Evolutionary conservation across 805 yeast species (phyloP), one percentile per base, ranked within the genome.

Genomic region (Saccharomycopsis babjevae): DNA sequence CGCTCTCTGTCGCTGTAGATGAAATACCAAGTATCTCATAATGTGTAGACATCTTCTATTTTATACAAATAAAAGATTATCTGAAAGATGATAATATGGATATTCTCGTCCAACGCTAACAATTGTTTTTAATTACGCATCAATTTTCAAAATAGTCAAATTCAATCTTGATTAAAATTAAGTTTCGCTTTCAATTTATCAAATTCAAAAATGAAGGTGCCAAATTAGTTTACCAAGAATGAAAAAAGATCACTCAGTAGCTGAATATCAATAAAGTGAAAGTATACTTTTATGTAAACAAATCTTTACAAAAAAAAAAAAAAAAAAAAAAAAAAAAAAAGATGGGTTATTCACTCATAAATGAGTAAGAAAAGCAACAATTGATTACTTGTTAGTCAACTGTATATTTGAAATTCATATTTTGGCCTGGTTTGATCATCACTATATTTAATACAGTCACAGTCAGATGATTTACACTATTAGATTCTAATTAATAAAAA

Each of bases 21-120:
- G 61, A 59, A 0, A 85, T 76, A 1, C 73, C 79, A 11, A 87
- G 74, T 1, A 75, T 77, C 55, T 73, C 80, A 67, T 88, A 88
- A 0, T 90, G 91, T 38, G 46, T 34, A 36, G 42, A 30, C 39
- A 34, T 54, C 22, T 54, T 54, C 16, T 32, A 22, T 11, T 3
- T 28, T 32, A 28, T 54, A 18, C 13, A 16, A 36, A 30, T n/a
- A 32, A 20, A 16, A 20, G 10, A 50, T 22, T 20, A 32, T 36
- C 34, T 40, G 46, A 13, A 40, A n/a, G 3, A n/a, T n/a, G 22
- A 40, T 18, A n/a, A n/a, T 40, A 40, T n/a, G 46, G 46, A 5
- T 40, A 7, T 6, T 18, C 22, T 3, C 7, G 39, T 34, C 11
- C 39, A 34, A 34, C 18, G 8, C 8, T 40, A 8, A 13, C 18